A percentile compares a stretch with the other conserved stretches of the same genome.
These are phyloP conservation scores for Arachis monticola DNA, from an alignment of 331 rosid species.

Conservation along the genomic window DNA sequence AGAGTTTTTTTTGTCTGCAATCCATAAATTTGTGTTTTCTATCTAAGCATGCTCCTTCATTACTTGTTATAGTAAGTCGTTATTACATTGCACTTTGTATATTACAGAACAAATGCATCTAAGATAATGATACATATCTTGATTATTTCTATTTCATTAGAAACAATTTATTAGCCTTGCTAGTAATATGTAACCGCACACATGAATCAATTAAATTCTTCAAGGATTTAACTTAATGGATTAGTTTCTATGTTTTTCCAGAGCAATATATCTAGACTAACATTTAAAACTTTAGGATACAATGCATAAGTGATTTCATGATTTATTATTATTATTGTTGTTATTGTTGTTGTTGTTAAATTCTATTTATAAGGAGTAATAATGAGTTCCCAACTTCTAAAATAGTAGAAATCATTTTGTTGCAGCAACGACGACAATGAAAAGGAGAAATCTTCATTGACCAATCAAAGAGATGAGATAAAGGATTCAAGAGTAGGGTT, in stretches of 20 bases:
- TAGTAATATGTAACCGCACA: not conserved
- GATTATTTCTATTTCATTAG: not conserved
- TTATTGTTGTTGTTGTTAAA: no score
- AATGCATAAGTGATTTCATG: not conserved
- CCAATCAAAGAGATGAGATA: not conserved
- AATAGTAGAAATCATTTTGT: not conserved
- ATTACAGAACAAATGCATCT: not conserved
- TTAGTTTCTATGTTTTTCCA: not conserved
- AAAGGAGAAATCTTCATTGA: not conserved
- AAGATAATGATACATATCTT: not conserved
- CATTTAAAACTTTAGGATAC: not conserved
- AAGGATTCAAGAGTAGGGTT: no score
- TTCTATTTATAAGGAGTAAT: not conserved
- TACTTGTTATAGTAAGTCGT: not conserved
- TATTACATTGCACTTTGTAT: not conserved
- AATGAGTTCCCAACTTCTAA: not conserved
- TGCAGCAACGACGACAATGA: not conserved
- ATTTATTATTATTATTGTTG: not conserved
- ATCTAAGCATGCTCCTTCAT: not conserved
- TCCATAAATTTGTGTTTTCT: not conserved
- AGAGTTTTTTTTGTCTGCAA: conserved; percentile 1
- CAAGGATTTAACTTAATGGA: not conserved
- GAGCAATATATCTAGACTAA: not conserved
- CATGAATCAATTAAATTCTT: not conserved
- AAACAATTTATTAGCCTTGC: not conserved